Percentiles rank a stretch among this genome's conserved stretches.
phyloP scores from a whole-genome alignment of 2,329 filamentous ascomycete species.

The Fusarium tuaranense region DNA sequence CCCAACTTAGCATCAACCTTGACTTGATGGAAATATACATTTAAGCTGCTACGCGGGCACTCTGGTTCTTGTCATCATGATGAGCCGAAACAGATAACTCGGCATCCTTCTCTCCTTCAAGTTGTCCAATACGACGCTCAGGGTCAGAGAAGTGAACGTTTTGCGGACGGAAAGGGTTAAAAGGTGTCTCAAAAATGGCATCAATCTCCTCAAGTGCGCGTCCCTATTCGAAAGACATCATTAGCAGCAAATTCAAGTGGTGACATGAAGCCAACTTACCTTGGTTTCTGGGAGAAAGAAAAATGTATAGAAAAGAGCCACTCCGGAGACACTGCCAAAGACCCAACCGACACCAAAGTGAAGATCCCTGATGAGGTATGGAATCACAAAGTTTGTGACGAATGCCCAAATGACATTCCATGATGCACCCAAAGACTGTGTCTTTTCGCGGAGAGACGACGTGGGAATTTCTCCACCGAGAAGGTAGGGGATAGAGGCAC shows the following conservation, averaged over 20 bases:
- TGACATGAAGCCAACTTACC: not conserved
- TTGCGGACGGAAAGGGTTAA: slow-evolving; percentile 1
- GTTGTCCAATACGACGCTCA: not conserved
- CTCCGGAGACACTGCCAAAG: slow-evolving; percentile 15
- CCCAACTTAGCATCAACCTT: not conserved
- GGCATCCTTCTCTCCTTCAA: not conserved
- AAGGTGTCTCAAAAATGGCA: not conserved
- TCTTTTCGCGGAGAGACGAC: slow-evolving; percentile 22
- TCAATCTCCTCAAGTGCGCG: not conserved
- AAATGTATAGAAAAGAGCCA: slow-evolving; percentile 34
- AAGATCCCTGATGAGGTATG: slow-evolving; percentile 18
- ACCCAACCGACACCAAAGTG: slow-evolving; percentile 23
- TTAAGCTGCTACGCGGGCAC: not conserved
- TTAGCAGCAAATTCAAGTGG: not conserved
- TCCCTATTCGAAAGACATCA: not conserved
- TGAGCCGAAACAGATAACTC: not conserved
- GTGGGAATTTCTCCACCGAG: slow-evolving; percentile 25
- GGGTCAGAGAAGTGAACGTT: not conserved
- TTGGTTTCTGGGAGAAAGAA: slow-evolving; percentile 7
- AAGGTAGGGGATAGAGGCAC: slow-evolving; percentile 29
- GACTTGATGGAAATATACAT: not conserved
- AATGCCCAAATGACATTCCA: slow-evolving; percentile 28
- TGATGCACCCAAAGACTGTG: slow-evolving; percentile 12
- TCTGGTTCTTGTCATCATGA: not conserved
- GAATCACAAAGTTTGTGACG: slow-evolving; percentile 23